Evolutionary conservation across 2,329 filamentous ascomycete genomes (phyloP).

Genomic region (Penicillium sp.): DNA sequence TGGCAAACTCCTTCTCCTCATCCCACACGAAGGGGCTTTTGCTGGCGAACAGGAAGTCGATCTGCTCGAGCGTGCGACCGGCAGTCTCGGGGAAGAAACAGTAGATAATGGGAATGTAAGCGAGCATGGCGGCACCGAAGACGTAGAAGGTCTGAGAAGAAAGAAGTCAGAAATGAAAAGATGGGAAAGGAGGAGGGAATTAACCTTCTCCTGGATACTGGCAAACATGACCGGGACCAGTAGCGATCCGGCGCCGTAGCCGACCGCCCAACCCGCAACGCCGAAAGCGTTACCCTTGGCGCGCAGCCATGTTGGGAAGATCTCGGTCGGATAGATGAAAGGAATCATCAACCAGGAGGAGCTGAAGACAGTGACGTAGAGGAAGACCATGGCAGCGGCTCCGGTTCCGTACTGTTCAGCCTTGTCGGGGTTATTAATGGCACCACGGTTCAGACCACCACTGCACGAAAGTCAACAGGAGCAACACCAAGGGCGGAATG

Average conservation of each 20-base stretch:
- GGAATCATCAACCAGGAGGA: constrained; percentile 65
- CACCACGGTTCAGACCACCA: not conserved
- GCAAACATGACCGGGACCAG: not conserved
- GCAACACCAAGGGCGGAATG: no score
- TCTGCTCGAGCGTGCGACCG: constrained; percentile 22
- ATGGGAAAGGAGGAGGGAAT: not conserved
- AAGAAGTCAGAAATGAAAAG: no score
- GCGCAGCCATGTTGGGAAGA: constrained; percentile 56
- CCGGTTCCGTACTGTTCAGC: not conserved
- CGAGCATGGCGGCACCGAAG: constrained; percentile 63
- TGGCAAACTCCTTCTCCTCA: constrained; percentile 14
- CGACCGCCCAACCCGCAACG: constrained; percentile 26
- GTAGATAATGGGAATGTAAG: constrained; percentile 57
- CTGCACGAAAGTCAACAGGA: not conserved
- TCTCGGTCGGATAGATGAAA: constrained; percentile 55
- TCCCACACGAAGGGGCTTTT: constrained; percentile 19
- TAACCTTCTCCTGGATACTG: not conserved
- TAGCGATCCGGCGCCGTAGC: constrained; percentile 10
- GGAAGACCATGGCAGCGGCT: constrained; percentile 24
- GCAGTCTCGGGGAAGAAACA: constrained; percentile 20
- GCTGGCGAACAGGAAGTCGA: constrained; percentile 22
- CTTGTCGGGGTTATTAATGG: not conserved
- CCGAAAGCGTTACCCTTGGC: constrained; percentile 54
- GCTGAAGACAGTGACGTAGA: constrained; percentile 67
- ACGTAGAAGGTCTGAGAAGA: constrained; percentile 32